phyloP scores from a whole-genome alignment of 139 green algal species.

The Closterium sp. region DNA sequence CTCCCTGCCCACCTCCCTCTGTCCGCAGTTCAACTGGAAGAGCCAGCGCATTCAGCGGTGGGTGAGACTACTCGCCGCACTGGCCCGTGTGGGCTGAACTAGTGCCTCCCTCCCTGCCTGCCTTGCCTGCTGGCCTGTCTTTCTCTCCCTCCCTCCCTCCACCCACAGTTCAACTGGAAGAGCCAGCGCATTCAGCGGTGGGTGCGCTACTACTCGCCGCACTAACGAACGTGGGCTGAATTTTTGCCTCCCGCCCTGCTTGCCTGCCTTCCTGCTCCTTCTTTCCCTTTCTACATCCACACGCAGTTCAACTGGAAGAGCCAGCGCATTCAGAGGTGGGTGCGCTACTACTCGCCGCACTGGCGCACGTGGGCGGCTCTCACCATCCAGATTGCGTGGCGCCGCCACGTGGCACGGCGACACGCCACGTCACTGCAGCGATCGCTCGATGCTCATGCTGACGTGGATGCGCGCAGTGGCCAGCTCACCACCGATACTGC shows the following conservation, averaged over 20 bases:
- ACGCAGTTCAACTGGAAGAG: constrained; percentile 13
- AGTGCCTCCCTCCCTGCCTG: no score
- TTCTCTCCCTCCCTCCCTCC: no score
- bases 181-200: background rate
- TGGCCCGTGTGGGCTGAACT: constrained; percentile 23
- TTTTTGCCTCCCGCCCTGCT: background rate
- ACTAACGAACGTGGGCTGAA: no score
- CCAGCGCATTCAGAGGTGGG: constrained; percentile 4
- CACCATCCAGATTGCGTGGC: constrained; percentile 34
- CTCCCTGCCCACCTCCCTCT: no score
- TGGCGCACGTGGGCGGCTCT: constrained; percentile 32
- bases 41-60: no score
- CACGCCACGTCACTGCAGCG: background rate
- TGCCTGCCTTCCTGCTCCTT: background rate
- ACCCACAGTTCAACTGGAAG: no score
- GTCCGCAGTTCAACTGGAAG: no score
- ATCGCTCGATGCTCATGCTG: background rate
- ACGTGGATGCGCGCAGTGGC: background rate
- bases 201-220: background rate
- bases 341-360: constrained; percentile 30
- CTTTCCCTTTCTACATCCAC: background rate
- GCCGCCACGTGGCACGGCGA: background rate
- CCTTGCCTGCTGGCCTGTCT: no score
- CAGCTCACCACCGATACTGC: background rate
- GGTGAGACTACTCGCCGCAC: no score